Evolutionary conservation across 2,329 filamentous ascomycete genomes (phyloP).

Genomic region (Emericellopsis atlantica): DNA sequence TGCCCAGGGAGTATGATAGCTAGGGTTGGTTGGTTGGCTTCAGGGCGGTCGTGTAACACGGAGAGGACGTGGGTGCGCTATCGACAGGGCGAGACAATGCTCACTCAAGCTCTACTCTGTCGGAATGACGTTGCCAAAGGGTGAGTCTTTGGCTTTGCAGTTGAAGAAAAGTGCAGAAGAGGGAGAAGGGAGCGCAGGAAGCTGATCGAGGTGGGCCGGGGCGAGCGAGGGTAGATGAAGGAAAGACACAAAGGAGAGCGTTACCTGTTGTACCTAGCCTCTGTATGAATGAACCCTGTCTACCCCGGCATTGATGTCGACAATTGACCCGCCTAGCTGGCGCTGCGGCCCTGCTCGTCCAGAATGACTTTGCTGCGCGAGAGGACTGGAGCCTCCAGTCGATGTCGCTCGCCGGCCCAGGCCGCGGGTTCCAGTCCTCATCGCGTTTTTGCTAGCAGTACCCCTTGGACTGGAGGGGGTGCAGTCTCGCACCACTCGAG

Average conservation of each 20-base stretch:
- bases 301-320: slow-evolving; percentile 3
- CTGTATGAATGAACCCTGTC: background rate
- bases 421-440: background rate
- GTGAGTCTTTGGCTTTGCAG: slow-evolving; percentile 3
- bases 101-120: slow-evolving; percentile 16
- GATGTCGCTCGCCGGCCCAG: background rate
- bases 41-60: slow-evolving; percentile 3
- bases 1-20: too few species aligned
- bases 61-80: slow-evolving; percentile 17
- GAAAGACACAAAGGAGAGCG: slow-evolving; percentile 10
- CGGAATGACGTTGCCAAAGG: slow-evolving; percentile 19
- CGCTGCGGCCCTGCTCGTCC: background rate
- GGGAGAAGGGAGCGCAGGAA: slow-evolving; percentile 7
- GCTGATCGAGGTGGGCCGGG: slow-evolving; percentile 11
- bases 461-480: too few species aligned
- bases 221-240: slow-evolving; percentile 23
- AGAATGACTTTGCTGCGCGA: background rate
- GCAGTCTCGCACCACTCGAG: too few species aligned
- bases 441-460: background rate
- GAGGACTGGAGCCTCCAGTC: background rate
- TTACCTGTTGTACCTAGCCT: slow-evolving; percentile 4
- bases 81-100: slow-evolving; percentile 17
- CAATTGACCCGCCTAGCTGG: background rate
- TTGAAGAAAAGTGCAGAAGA: background rate
- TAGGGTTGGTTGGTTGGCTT: too few species aligned